Base-by-base conservation (phyloP, 257 asterid species). In the Lithospermum erythrorhizon region DNA sequence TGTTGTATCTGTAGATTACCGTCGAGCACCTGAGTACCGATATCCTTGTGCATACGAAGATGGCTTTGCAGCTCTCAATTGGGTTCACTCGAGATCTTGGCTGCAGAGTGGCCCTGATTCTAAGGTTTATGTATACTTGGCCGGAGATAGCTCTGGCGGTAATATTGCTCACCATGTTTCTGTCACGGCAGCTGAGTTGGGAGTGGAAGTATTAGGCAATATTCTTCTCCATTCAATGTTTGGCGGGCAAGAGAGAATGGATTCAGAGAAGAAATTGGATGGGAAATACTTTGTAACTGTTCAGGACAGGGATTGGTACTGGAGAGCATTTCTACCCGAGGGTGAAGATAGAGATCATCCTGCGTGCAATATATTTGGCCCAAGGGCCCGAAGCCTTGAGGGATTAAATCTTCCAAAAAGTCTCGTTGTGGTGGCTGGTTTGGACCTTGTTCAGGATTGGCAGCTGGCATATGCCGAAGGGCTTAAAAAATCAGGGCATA, bases 61-160 rank as follows among this genome's bases (percentile, higher is more conserved):
- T 49, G 95, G 97, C 4, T 89, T 95, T 95, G 51, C 83, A 2
- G 95, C 95, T 4, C 83, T 89, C 0, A 78, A 76, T 61, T 89
- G 97, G 97, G 94, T 74, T 3, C 72, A 75, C 57, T 82, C 95
- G 1, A 65, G 82, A 20, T 19, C 75, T 4, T 87, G 95, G 97
- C 79, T 89, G 10, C 59, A 67, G 30, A 89, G 97, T 63, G 90
- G 93, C 14, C 11, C 23, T 0, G 82, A 77, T 32, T 64, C 67
- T 0, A 80, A 75, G 49, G 95, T 72, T 47, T 82, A 85, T 60
- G 81, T 80, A 0, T 88, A 79, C 27, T 29, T 88, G 21, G 86
- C 83, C 1, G 96, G 96, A 0, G 96, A 88, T 65, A 88, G 96
- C 67, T 88, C 96, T 4, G 96, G 96, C 6, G 96, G 96, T 6